phyloP scores from a whole-genome alignment of 2,329 filamentous ascomycete species.

The Colletotrichum spaethianum region DNA sequence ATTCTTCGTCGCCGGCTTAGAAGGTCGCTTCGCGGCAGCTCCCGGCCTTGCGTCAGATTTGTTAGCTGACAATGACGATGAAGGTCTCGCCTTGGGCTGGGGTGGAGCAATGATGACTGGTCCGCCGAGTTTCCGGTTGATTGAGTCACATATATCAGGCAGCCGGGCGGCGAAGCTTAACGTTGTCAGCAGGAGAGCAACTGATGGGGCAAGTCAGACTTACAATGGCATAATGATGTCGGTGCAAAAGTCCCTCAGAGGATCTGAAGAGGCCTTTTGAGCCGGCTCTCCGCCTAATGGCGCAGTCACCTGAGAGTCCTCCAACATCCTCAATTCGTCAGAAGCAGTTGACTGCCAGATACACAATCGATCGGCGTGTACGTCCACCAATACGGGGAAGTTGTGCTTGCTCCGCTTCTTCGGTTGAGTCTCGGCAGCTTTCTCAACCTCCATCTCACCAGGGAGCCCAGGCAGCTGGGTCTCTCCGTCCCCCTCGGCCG shows the following conservation, averaged over 20 bases:
- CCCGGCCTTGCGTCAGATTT: slow-evolving; percentile 67
- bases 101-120: slow-evolving; percentile 72
- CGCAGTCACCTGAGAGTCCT: slow-evolving; percentile 61
- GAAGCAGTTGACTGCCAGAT: slow-evolving; percentile 86
- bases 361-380: slow-evolving; percentile 82
- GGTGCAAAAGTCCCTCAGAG: slow-evolving; percentile 81
- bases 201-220: slow-evolving; percentile 48
- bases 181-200: slow-evolving; percentile 51
- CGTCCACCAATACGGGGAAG: slow-evolving; percentile 75
- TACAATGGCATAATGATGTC: slow-evolving; percentile 87
- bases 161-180: slow-evolving; percentile 80
- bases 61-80: slow-evolving; percentile 34
- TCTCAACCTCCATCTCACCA: slow-evolving; percentile 52
- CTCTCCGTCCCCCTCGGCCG: slow-evolving; percentile 57
- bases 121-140: slow-evolving; percentile 84
- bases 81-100: slow-evolving; percentile 64
- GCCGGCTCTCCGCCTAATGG: slow-evolving; percentile 53
- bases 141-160: slow-evolving; percentile 77
- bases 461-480: slow-evolving; percentile 63
- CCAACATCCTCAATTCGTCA: slow-evolving; percentile 67
- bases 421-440: slow-evolving; percentile 49
- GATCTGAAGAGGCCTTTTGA: slow-evolving; percentile 67
- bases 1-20: slow-evolving; percentile 61
- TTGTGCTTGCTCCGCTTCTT: slow-evolving; percentile 77
- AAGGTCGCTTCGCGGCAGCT: slow-evolving; percentile 64